A percentile compares a stretch with the other conserved stretches of the same genome.
Conservation (phyloP, 2,329 filamentous ascomycete species). For the Fusarium heterosporum region DNA sequence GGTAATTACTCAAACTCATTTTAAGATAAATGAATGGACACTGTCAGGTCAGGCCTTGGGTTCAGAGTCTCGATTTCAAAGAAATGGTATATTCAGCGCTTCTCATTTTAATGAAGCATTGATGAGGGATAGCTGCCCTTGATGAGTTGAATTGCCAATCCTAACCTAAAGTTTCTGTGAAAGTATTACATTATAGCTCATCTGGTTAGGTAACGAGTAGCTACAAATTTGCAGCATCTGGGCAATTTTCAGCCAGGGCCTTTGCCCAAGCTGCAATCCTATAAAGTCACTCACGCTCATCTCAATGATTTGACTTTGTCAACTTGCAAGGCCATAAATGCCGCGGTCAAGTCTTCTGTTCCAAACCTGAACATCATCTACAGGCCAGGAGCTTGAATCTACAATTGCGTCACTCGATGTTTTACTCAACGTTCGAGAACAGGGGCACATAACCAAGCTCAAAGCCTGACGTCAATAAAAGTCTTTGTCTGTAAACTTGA, state of each 20-base stretch:
- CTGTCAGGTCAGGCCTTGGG: too few species aligned
- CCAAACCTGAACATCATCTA: not conserved
- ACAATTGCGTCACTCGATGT: conserved; percentile 12
- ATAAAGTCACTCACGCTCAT: not conserved
- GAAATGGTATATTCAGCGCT: too few species aligned
- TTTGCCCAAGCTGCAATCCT: not conserved
- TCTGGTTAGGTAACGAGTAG: too few species aligned
- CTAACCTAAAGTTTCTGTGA: too few species aligned
- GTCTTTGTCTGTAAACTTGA: not conserved
- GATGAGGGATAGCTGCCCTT: too few species aligned
- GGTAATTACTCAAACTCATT: too few species aligned
- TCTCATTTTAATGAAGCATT: too few species aligned
- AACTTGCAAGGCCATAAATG: not conserved
- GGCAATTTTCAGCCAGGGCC: not conserved
- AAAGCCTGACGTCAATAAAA: conserved; percentile 4
- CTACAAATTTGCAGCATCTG: too few species aligned
- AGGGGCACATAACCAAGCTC: not conserved
- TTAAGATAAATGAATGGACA: too few species aligned
- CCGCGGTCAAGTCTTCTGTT: not conserved
- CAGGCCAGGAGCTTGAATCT: not conserved
- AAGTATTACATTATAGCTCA: too few species aligned
- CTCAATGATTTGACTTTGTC: not conserved
- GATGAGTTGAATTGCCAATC: too few species aligned
- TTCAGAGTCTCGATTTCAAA: too few species aligned
- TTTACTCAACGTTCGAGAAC: conserved; percentile 7